Evolutionary conservation across 352 stramenopile species (phyloP).

Genomic region (Phytophthora constricta): DNA sequence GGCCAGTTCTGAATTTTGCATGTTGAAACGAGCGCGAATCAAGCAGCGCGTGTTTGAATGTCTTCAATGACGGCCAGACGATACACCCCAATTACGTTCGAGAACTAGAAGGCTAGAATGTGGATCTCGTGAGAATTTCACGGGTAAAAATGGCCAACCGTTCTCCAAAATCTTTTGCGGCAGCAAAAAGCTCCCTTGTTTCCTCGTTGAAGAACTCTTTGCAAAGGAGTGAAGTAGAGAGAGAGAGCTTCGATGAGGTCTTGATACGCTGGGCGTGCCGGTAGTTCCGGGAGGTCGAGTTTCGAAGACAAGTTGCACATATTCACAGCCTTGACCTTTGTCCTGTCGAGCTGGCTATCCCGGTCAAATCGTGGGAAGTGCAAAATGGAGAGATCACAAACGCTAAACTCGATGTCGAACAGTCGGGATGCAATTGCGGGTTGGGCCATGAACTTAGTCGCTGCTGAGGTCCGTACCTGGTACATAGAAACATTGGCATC

Average conservation of each 20-base stretch:
- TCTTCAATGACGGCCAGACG: constrained; percentile 1
- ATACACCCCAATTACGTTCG: neutral
- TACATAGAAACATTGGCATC: constrained; percentile 3
- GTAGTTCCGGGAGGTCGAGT: neutral
- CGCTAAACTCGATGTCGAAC: constrained; percentile 2
- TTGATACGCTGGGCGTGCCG: neutral
- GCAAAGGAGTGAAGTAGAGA: neutral
- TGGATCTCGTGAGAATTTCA: neutral
- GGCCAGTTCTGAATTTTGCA: constrained; percentile 3
- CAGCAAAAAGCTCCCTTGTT: neutral
- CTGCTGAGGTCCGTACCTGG: neutral
- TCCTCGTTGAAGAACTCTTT: neutral
- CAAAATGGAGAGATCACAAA: constrained; percentile 4
- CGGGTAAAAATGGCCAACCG: neutral
- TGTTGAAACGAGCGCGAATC: neutral
- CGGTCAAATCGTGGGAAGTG: constrained; percentile 4
- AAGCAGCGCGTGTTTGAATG: neutral
- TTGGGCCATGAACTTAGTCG: constrained; percentile 4
- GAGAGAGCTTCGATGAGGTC: neutral
- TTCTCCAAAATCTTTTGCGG: constrained; percentile 2
- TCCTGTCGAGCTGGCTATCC: neutral
- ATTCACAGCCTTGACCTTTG: neutral
- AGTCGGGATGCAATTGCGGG: neutral
- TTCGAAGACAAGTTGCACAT: neutral
- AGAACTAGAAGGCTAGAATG: constrained; percentile 8